Percentiles rank a stretch among this genome's conserved stretches.
phyloP scores from a whole-genome alignment of 352 stramenopile species.

The Aphanomyces astaci region DNA sequence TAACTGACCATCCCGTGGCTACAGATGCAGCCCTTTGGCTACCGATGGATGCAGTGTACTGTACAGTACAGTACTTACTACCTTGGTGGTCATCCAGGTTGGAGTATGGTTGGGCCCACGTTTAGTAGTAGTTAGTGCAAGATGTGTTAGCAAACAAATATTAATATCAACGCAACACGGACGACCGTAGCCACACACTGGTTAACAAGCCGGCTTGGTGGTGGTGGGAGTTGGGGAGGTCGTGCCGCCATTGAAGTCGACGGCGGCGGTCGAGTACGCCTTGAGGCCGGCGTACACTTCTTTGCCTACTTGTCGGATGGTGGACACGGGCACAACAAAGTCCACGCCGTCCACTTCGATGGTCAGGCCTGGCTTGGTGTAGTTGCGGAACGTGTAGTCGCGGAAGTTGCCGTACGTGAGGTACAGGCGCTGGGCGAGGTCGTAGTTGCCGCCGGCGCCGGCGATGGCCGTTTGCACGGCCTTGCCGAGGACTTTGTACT shows the following conservation, averaged over 20 bases:
- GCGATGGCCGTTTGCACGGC: slow-evolving; percentile 28
- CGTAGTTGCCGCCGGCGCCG: slow-evolving; percentile 22
- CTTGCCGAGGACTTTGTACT: slow-evolving; percentile 28
- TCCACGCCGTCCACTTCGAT: slow-evolving; percentile 29
- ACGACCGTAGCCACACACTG: no score
- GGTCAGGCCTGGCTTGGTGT: slow-evolving; percentile 27
- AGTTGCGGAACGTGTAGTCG: slow-evolving; percentile 30
- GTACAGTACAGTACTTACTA: no score
- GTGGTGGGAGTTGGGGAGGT: neutral
- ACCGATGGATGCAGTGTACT: no score
- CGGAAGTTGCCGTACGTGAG: slow-evolving; percentile 29
- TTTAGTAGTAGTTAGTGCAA: no score
- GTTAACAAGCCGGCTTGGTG: neutral
- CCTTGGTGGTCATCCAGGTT: no score
- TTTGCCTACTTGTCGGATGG: slow-evolving; percentile 44
- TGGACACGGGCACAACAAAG: slow-evolving; percentile 41
- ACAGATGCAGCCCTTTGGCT: no score
- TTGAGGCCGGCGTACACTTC: slow-evolving; percentile 36
- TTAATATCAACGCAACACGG: no score
- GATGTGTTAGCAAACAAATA: no score
- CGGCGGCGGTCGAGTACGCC: slow-evolving; percentile 26
- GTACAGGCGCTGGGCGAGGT: slow-evolving; percentile 30
- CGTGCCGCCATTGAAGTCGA: slow-evolving; percentile 29
- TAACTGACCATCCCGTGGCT: no score
- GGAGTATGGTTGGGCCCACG: no score